These are phyloP conservation scores for Evernia prunastri DNA, from an alignment of 495 filamentous ascomycete species.

Conservation along the genomic window DNA sequence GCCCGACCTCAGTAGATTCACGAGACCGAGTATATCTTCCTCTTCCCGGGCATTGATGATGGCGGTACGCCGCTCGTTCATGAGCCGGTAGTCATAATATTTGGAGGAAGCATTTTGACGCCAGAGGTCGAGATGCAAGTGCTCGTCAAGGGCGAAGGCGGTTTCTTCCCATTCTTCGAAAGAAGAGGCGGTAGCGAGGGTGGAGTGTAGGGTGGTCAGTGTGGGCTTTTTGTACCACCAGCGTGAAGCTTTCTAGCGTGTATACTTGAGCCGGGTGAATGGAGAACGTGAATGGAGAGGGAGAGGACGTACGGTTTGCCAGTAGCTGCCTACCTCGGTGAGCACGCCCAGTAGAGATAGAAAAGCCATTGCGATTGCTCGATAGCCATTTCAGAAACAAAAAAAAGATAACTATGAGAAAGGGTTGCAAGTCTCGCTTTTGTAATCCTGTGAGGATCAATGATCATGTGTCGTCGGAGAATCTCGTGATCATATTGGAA, in stretches of 20 bases:
- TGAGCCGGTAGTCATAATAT: conserved; percentile 85
- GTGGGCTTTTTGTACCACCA: conserved; percentile 51
- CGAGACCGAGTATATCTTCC: conserved; percentile 66
- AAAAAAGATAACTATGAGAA: background rate
- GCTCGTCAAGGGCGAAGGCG: conserved; percentile 70
- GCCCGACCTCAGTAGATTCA: conserved; percentile 76
- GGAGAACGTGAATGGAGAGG: background rate
- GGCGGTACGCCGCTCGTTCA: conserved; percentile 65
- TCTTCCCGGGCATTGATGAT: conserved; percentile 68
- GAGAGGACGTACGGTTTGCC: conserved; percentile 24
- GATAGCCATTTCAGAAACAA: background rate
- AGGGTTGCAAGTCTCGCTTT: background rate
- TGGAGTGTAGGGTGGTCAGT: conserved; percentile 48
- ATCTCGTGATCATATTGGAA: background rate
- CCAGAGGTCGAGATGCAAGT: conserved; percentile 77
- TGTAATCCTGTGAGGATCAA: background rate
- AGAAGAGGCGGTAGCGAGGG: conserved; percentile 54
- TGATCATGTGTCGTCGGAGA: background rate
- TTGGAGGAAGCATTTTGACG: conserved; percentile 73
- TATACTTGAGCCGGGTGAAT: conserved; percentile 7
- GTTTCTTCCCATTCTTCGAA: conserved; percentile 83
- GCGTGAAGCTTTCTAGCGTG: conserved; percentile 43
- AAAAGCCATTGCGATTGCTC: conserved; percentile 23
- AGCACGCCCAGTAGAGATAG: conserved; percentile 22
- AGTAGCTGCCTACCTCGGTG: conserved; percentile 28